These are phyloP conservation scores for Globisporangium okanoganense DNA, from an alignment of 352 stramenopile species.

Conservation along the genomic window DNA sequence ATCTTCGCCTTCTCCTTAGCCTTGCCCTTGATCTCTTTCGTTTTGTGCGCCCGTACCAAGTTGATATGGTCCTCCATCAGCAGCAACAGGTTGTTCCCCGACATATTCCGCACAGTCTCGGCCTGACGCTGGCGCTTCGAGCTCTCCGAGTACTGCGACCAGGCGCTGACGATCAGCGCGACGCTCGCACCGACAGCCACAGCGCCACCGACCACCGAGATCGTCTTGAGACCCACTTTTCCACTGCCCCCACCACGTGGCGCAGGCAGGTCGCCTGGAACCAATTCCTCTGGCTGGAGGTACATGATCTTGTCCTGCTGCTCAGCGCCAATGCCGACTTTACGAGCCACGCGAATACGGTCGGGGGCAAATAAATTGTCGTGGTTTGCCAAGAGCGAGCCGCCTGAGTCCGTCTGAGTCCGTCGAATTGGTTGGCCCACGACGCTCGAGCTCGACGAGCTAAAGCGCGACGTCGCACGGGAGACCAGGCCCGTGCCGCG, in stretches of 20 bases:
- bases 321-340: slow-evolving; percentile 51
- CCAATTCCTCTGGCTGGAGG: slow-evolving; percentile 71
- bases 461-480: slow-evolving; percentile 61
- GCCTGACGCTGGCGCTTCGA: slow-evolving; percentile 60
- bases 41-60: slow-evolving; percentile 20
- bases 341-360: slow-evolving; percentile 63
- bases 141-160: slow-evolving; percentile 77
- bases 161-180: slow-evolving; percentile 72
- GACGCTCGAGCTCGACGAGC: slow-evolving; percentile 63
- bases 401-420: slow-evolving; percentile 22
- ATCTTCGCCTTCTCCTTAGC: slow-evolving; percentile 16
- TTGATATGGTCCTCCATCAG: slow-evolving; percentile 63
- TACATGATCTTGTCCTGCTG: slow-evolving; percentile 71
- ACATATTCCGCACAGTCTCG: slow-evolving; percentile 71
- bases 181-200: slow-evolving; percentile 76
- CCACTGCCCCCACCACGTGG: slow-evolving; percentile 13
- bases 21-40: slow-evolving; percentile 7
- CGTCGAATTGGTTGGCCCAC: slow-evolving; percentile 51
- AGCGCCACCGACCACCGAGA: slow-evolving; percentile 70
- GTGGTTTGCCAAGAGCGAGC: slow-evolving; percentile 65
- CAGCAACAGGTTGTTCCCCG: slow-evolving; percentile 60
- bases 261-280: slow-evolving; percentile 48
- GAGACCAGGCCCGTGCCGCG: slow-evolving; percentile 49
- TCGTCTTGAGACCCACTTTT: slow-evolving; percentile 38
- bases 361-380: slow-evolving; percentile 77